Evolutionary conservation across 257 asterid species (phyloP).

Genomic region (Craterostigma plantagineum): DNA sequence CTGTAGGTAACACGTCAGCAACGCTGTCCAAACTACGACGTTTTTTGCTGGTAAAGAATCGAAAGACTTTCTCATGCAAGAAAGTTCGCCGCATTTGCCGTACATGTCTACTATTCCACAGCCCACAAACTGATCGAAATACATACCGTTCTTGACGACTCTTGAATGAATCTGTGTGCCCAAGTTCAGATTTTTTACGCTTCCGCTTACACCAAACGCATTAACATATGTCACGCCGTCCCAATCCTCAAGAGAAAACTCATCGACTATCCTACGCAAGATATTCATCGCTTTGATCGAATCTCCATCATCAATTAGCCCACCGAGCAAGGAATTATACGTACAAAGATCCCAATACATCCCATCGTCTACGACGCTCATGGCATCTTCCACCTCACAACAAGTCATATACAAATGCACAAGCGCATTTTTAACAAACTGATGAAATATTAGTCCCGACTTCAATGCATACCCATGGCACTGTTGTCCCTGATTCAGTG

Average conservation of each 20-base stretch:
- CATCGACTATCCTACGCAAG: conserved; percentile 27
- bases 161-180: conserved; percentile 49
- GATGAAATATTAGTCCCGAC: conserved; percentile 50
- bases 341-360: conserved; percentile 43
- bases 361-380: conserved; percentile 26
- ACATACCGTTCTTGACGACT: conserved; percentile 27
- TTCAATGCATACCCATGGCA: conserved; percentile 63
- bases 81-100: conserved; percentile 60
- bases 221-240: conserved; percentile 44
- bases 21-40: conserved; percentile 65
- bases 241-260: conserved; percentile 29
- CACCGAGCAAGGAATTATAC: conserved; percentile 37
- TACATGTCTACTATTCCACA: conserved; percentile 63
- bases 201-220: conserved; percentile 44
- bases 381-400: conserved; percentile 25
- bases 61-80: conserved; percentile 23
- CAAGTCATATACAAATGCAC: conserved; percentile 38
- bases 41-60: conserved; percentile 22
- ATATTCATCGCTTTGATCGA: conserved; percentile 25
- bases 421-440: conserved; percentile 55
- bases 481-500: conserved; percentile 46
- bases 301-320: conserved; percentile 36
- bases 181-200: conserved; percentile 28
- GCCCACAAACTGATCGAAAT: conserved; percentile 33
- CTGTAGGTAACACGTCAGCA: conserved; percentile 52